A percentile compares a stretch with the other conserved stretches of the same genome.
These are phyloP conservation scores for Glycine latifolia DNA, from an alignment of 306 rosid species.

Conservation along the genomic window DNA sequence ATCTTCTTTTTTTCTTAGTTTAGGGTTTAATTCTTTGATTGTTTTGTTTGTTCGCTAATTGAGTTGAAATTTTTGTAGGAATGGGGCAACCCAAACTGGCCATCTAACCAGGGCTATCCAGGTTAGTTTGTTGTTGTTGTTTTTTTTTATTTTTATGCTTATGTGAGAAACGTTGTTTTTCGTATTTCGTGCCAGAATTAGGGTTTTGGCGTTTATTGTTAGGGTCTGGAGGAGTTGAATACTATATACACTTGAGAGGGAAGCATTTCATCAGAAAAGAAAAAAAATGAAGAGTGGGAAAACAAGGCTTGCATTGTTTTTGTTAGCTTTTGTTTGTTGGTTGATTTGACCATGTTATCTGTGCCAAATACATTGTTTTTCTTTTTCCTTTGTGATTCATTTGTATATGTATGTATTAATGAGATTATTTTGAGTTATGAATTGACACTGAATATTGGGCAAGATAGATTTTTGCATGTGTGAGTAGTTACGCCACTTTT, in stretches of 20 bases:
- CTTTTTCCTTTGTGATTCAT: neutral
- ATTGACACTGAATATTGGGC: slow-evolving; percentile 34
- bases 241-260: slow-evolving; percentile 3
- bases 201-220: slow-evolving; percentile 23
- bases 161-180: neutral
- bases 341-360: slow-evolving; percentile 18
- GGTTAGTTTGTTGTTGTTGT: slow-evolving; percentile 51
- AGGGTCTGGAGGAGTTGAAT: slow-evolving; percentile 10
- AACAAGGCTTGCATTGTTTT: slow-evolving; percentile 11
- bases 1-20: neutral
- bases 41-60: neutral
- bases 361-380: neutral
- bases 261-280: slow-evolving; percentile 9
- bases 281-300: neutral
- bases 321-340: slow-evolving; percentile 10
- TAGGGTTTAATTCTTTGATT: slow-evolving; percentile 43
- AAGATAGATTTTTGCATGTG: neutral
- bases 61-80: slow-evolving; percentile 57
- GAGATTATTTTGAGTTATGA: neutral
- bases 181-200: neutral
- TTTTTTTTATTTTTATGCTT: neutral
- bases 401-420: neutral
- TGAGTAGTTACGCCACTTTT: slow-evolving; percentile 18
- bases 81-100: slow-evolving; percentile 79
- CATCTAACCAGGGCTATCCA: slow-evolving; percentile 64